Base-by-base conservation (phyloP, 805 yeast species). In the Ogataea parapolymorpha region DNA sequence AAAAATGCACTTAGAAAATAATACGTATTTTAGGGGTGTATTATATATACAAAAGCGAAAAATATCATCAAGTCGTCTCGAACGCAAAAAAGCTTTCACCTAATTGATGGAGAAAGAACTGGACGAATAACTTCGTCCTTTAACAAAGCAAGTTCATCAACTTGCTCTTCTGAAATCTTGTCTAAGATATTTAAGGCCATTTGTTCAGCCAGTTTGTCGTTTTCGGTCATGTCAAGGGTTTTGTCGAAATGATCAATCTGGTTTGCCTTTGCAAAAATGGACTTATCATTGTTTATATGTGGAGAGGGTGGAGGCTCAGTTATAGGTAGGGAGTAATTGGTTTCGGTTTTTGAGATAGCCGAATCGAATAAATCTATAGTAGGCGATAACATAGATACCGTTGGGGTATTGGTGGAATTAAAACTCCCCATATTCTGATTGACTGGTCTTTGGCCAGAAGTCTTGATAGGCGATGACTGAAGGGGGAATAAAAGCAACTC, bases 241-340 rank as follows among this genome's bases (percentile, higher is more conserved):
- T 52, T 56, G 41, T 60, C 63, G 13, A 55, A 51, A 45, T 61
- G 64, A 41, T 61, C 65, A 10, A 61, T 61, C 39, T 61, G 66
- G 32, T 61, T 55, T 4, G 65, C 45, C 39, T 55, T 56, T 5
- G 44, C 53, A 41, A 61, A 61, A 1, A 61, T 51, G 6, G 62
- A 54, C 31, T 51, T 47, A 15, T 41, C 42, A 10, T 25, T 23
- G 17, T 12, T 18, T 4, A 26, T 6, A n/a, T 28, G 33, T 6
- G 44, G 39, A n/a, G 43, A 28, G 11, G 35, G 14, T 14, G 43
- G 32, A 6, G 26, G 32, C 15, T 40, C 43, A 1, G 34, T 30
- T 15, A 39, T 28, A 16, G 43, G 32, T 14, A 37, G 16, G 5
- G 54, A 46, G 12, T 15, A 7, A 27, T 39, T 17, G 6, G 46